Percentiles rank a stretch among this genome's conserved stretches.
Conservation (phyloP, 2,329 filamentous ascomycete genomes). For the Elsinoe perseae region DNA sequence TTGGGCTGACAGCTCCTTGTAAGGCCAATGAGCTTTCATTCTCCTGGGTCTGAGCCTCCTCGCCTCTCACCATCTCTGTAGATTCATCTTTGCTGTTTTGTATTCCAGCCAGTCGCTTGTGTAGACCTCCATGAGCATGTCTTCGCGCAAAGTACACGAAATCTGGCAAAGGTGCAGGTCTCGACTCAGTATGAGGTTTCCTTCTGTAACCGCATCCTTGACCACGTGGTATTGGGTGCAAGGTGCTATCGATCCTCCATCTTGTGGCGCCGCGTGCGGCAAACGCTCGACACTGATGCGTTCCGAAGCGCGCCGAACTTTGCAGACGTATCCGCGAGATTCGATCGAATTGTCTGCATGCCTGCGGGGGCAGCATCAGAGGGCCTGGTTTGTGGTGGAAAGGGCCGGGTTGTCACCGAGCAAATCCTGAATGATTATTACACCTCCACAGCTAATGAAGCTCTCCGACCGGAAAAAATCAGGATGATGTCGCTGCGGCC, state of each 20-base stretch:
- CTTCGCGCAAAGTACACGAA: not conserved
- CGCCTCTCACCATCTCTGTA: not conserved
- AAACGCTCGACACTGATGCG: not conserved
- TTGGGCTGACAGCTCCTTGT: not conserved
- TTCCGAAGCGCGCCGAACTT: not conserved
- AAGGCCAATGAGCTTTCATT: not conserved
- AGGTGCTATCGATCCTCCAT: not conserved
- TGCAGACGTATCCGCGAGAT: not conserved
- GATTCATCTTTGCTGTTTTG: not conserved
- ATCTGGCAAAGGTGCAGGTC: not conserved
- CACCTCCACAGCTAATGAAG: not conserved
- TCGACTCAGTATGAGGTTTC: not conserved
- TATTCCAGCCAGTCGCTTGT: not conserved
- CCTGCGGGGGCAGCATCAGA: not conserved
- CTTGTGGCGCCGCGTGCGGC: not conserved
- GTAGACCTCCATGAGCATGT: not conserved
- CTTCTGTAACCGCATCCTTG: not conserved
- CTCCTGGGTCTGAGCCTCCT: not conserved
- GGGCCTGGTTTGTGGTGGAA: not conserved
- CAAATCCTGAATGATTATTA: not conserved
- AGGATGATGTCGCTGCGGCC: conserved; percentile 4
- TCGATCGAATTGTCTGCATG: not conserved
- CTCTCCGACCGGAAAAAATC: not conserved
- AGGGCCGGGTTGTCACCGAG: not conserved
- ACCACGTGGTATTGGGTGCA: not conserved